Evolutionary conservation across 1,139 yeast genomes (phyloP).

Genomic region (Kurtzmaniella quercitrusa): DNA sequence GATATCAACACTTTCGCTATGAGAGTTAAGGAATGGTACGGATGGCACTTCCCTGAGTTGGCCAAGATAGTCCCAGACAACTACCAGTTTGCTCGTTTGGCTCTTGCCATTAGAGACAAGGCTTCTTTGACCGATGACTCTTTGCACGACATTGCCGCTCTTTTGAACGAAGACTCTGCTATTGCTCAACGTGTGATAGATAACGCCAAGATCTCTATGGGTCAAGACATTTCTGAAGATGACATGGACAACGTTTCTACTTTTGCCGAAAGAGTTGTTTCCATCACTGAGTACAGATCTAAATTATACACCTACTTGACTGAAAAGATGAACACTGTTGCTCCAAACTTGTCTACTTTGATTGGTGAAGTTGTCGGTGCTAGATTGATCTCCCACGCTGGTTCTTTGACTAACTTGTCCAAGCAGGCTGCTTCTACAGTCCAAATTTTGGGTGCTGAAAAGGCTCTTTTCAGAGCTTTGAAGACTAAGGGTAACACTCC

Average conservation of each 20-base stretch:
- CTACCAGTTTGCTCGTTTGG: constrained; percentile 80
- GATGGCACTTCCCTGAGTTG: constrained; percentile 99
- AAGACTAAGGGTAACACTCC: constrained; percentile 99
- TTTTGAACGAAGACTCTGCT: constrained; percentile 90
- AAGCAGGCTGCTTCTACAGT: constrained; percentile 99
- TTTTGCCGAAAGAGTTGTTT: constrained; percentile 92
- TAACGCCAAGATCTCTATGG: constrained; percentile 95
- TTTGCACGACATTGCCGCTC: constrained; percentile 82
- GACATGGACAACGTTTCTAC: constrained; percentile 84
- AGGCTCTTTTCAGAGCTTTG: constrained; percentile 96
- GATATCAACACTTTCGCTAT: constrained; percentile 96
- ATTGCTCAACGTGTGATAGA: constrained; percentile 88
- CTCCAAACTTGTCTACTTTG: constrained; percentile 92
- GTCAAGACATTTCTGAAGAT: constrained; percentile 89
- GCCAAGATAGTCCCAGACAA: constrained; percentile 95
- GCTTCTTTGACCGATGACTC: constrained; percentile 77
- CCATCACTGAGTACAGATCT: constrained; percentile 91
- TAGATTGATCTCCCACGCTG: constrained; percentile 95
- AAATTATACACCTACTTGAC: constrained; percentile 83
- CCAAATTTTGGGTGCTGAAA: constrained; percentile 98
- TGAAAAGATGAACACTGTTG: constrained; percentile 96
- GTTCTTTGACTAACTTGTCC: constrained; percentile 88
- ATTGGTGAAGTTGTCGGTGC: constrained; percentile 99
- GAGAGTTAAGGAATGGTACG: constrained; percentile 99
- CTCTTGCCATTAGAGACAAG: constrained; percentile 83